These are phyloP conservation scores for Capronia coronata DNA, from an alignment of 2,329 filamentous ascomycete genomes.

Conservation along the genomic window DNA sequence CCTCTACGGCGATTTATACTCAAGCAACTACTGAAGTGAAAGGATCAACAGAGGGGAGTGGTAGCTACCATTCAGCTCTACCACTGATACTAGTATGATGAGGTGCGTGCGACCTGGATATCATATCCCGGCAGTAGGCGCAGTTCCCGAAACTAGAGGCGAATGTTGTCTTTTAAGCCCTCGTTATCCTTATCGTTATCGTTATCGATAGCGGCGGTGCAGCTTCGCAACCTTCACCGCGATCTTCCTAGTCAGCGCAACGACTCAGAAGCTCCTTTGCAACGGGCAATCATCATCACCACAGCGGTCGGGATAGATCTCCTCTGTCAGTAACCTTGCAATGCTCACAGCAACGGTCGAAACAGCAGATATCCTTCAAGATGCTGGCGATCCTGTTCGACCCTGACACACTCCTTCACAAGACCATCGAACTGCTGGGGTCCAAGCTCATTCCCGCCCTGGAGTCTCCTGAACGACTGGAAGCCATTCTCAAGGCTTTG, in stretches of 20 bases:
- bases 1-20: conserved; percentile 9
- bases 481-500: conserved; percentile 24
- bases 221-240: background rate
- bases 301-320: background rate
- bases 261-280: background rate
- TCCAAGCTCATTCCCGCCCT: conserved; percentile 25
- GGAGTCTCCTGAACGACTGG: conserved; percentile 24
- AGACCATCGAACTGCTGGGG: conserved; percentile 27
- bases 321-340: background rate
- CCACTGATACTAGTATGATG: no score
- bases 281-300: no score
- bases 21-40: conserved; percentile 1
- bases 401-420: conserved; percentile 26
- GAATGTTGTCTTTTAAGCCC: conserved; percentile 2
- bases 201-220: conserved; percentile 2
- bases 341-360: conserved; percentile 6
- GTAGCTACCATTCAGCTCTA: no score
- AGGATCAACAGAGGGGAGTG: background rate
- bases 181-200: background rate
- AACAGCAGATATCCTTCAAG: conserved; percentile 9
- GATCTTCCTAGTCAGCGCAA: background rate
- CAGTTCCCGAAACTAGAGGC: background rate
- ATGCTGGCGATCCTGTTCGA: conserved; percentile 29
- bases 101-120: background rate
- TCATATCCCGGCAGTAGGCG: background rate